A percentile compares a stretch with the other conserved stretches of the same genome.
These are phyloP conservation scores for Trichoderma asperellum DNA, from an alignment of 2,329 filamentous ascomycete genomes.

Conservation along the genomic window DNA sequence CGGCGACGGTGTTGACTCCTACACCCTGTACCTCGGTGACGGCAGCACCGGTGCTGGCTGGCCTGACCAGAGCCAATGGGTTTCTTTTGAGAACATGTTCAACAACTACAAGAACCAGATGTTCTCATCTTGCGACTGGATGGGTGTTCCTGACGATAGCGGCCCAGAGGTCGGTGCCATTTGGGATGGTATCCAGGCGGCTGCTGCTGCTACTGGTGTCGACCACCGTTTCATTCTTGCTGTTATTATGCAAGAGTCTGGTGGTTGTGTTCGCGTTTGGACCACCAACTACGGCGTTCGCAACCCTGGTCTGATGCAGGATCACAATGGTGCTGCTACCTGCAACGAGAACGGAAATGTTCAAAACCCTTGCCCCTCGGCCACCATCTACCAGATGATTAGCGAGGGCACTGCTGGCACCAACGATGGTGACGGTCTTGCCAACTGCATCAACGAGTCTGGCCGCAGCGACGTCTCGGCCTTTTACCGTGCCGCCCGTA, in stretches of 20 bases:
- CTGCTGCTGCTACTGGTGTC: slow-evolving; percentile 38
- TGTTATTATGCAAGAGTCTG: slow-evolving; percentile 50
- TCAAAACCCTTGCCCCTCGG: slow-evolving; percentile 39
- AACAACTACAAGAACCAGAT: slow-evolving; percentile 33
- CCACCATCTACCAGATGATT: slow-evolving; percentile 40
- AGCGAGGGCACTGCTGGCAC: slow-evolving; percentile 50
- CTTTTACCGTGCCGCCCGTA: slow-evolving; percentile 33
- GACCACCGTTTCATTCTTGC: slow-evolving; percentile 50
- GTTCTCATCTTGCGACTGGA: slow-evolving; percentile 29
- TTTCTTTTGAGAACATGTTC: slow-evolving; percentile 32
- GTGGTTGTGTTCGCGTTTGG: slow-evolving; percentile 48
- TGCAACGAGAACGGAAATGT: slow-evolving; percentile 39
- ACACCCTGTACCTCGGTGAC: slow-evolving; percentile 33
- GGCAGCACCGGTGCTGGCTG: slow-evolving; percentile 26
- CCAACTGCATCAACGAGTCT: slow-evolving; percentile 28
- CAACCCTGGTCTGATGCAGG: slow-evolving; percentile 50
- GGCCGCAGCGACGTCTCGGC: slow-evolving; percentile 25
- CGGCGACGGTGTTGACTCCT: slow-evolving; percentile 36
- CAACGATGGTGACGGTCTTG: slow-evolving; percentile 47
- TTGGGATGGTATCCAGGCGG: slow-evolving; percentile 39
- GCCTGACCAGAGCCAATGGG: slow-evolving; percentile 27
- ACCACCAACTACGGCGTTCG: slow-evolving; percentile 47
- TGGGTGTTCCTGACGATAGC: slow-evolving; percentile 6
- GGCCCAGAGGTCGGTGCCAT: slow-evolving; percentile 28
- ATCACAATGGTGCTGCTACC: slow-evolving; percentile 43